Percentiles rank a stretch among this genome's conserved stretches.
phyloP scores from a whole-genome alignment of 1,284 basidiomycete species.

The Microbotryum saponariae region DNA sequence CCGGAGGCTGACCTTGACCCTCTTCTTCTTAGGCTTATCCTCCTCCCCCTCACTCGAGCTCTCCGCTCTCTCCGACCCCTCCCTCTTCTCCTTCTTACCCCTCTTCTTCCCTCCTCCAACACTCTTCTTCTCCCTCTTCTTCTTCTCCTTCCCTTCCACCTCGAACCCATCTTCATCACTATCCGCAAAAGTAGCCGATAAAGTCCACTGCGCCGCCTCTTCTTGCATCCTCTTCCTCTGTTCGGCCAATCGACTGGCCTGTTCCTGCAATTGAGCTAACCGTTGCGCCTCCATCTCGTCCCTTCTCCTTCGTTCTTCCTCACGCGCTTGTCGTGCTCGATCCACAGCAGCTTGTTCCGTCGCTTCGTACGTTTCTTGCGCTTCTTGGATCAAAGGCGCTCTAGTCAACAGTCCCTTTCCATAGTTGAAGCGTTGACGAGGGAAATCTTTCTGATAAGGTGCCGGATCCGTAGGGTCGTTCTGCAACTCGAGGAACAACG shows the following conservation, averaged over 20 bases:
- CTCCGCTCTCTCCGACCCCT: constrained; percentile 48
- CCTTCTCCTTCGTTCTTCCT: constrained; percentile 49
- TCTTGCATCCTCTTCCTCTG: constrained; percentile 66
- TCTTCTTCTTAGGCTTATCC: constrained; percentile 29
- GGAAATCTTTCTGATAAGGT: constrained; percentile 78
- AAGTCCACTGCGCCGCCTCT: constrained; percentile 58
- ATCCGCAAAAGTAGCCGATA: constrained; percentile 51
- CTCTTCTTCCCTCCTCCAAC: constrained; percentile 28
- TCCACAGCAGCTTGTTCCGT: constrained; percentile 54
- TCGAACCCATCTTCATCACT: constrained; percentile 61
- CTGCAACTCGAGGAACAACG: constrained; percentile 78
- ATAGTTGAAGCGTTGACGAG: constrained; percentile 78
- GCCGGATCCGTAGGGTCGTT: constrained; percentile 59
- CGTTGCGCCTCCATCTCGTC: constrained; percentile 57
- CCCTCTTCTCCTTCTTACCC: constrained; percentile 47
- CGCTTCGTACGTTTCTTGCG: constrained; percentile 65
- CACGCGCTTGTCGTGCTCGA: constrained; percentile 45
- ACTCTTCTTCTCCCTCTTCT: constrained; percentile 42
- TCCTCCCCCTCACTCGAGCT: constrained; percentile 58
- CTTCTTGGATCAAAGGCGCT: constrained; percentile 60
- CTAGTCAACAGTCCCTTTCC: constrained; percentile 73
- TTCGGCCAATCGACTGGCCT: constrained; percentile 64
- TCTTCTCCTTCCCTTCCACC: constrained; percentile 56
- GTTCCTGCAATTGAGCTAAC: constrained; percentile 52
- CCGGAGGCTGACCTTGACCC: constrained; percentile 28